Conservation (phyloP, 2,329 filamentous ascomycete species). For the Stagonosporopsis cucurbitacearum region DNA sequence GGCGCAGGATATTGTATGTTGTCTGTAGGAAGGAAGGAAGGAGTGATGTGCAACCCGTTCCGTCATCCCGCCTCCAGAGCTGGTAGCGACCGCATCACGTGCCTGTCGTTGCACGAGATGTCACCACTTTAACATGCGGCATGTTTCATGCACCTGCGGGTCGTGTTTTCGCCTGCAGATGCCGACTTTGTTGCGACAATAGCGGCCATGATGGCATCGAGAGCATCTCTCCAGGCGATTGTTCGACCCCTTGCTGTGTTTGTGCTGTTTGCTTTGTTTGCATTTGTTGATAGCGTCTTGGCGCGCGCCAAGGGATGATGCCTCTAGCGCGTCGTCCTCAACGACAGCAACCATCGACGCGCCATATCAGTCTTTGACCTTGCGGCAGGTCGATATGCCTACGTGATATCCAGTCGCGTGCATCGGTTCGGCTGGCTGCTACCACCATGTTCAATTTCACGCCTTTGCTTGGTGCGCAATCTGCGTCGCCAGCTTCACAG, state of each 20-base stretch:
- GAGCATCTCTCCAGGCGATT: neutral
- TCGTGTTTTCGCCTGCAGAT: neutral
- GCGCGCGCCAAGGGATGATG: neutral
- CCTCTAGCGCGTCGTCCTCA: conserved; percentile 1
- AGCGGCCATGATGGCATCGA: neutral
- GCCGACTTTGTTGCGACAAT: neutral
- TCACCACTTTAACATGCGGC: conserved; percentile 1
- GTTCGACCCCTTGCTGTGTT: neutral
- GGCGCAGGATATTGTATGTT: too few species aligned
- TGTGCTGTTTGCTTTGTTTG: conserved; percentile 13
- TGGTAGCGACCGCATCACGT: conserved; percentile 9
- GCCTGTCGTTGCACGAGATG: conserved; percentile 7
- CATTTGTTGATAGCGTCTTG: neutral
- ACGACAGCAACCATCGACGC: conserved; percentile 2
- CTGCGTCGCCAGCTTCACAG: conserved; percentile 83
- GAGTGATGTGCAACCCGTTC: conserved; percentile 11
- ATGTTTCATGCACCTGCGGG: conserved; percentile 1
- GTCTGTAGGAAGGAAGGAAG: neutral
- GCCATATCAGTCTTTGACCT: conserved; percentile 1
- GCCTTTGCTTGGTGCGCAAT: conserved; percentile 88
- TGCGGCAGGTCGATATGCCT: conserved; percentile 11
- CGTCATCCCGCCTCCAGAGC: conserved; percentile 6
- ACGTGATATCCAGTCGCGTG: conserved; percentile 1
- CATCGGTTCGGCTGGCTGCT: conserved; percentile 9
- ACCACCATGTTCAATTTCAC: conserved; percentile 91